Base-by-base conservation (phyloP, 768 basidiomycete species). In the Kwoniella pini region DNA sequence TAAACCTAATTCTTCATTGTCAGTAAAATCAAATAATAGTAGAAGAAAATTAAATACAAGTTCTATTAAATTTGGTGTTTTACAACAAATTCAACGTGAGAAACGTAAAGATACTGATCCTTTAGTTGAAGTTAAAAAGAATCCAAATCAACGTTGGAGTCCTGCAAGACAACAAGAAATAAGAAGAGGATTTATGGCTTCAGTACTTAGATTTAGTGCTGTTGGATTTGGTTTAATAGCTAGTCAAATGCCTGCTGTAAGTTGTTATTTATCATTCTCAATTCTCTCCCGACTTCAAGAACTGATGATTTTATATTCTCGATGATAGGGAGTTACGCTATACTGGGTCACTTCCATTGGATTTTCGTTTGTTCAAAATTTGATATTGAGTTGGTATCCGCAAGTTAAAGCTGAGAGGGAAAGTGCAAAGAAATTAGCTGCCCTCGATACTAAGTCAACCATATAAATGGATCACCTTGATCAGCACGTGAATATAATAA, bases 291-390 rank as follows among this genome's bases (percentile, higher is more conserved):
- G n/a, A n/a, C n/a, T n/a, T n/a, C n/a, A n/a, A n/a, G n/a, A n/a
- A n/a, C 17, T 28, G 3, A 7, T 4, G 27, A 28, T 12, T 2
- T 17, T 10, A 17, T 26, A 43, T 24, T n/a, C 40, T 54, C 24
- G 1, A 15, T 42, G 13, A 24, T 42, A 80, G 79, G 78, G 78
- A 3, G 71, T 80, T 1, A 75, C 70, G 22, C 48, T 78, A 7
- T 80, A 80, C 54, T 80, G 80, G 80, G 46, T 75, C 9, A 74
- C 78, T 5, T 74, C 72, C 19, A 76, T 77, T 55, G 48, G 65
- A 11, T 80, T 72, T 54, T 76, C 77, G 7, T 54, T 80, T 2
- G 63, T 62, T 0, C 80, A 80, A 63, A 77, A 75, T 55, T 21
- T 69, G 5, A 19, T 65, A 13, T 63, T 80, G n/a, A 46, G 43